phyloP scores from a whole-genome alignment of 2,329 filamentous ascomycete species.

The Alternaria metachromatica region DNA sequence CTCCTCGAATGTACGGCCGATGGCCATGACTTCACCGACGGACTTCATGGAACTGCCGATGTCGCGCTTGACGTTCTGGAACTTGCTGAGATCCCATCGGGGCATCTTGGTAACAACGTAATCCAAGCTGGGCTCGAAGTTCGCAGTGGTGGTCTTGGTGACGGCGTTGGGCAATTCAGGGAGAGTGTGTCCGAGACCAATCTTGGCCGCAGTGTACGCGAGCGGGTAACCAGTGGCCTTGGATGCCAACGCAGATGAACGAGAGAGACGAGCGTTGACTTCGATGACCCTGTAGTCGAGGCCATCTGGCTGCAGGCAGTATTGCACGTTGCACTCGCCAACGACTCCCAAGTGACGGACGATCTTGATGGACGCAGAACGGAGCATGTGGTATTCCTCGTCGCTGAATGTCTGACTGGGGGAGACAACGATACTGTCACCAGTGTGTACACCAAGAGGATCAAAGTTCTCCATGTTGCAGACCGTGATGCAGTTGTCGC shows the following conservation, averaged over 20 bases:
- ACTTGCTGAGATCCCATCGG: constrained; percentile 97
- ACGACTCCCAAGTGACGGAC: constrained; percentile 96
- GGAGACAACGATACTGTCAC: constrained; percentile 97
- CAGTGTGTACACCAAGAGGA: constrained; percentile 94
- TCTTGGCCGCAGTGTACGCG: constrained; percentile 97
- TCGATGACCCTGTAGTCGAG: constrained; percentile 99
- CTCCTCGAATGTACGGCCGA: constrained; percentile 97
- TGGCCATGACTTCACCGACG: constrained; percentile 98
- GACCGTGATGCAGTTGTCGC: constrained; percentile 98
- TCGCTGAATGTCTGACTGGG: constrained; percentile 96
- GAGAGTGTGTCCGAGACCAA: constrained; percentile 92
- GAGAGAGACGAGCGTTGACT: constrained; percentile 97
- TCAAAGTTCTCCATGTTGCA: constrained; percentile 99
- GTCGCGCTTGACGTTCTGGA: constrained; percentile 97
- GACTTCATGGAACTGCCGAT: constrained; percentile 99
- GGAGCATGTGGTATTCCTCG: constrained; percentile 99
- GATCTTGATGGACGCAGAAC: constrained; percentile 96
- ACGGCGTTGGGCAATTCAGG: constrained; percentile 97
- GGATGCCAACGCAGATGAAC: constrained; percentile 94
- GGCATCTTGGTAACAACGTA: constrained; percentile 99
- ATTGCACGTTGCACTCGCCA: constrained; percentile 98
- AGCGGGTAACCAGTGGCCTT: constrained; percentile 98
- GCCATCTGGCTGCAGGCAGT: constrained; percentile 93
- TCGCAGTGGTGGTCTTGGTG: constrained; percentile 97
- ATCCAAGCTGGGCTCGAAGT: constrained; percentile 96